Evolutionary conservation across 164 flowering plant species (phyloP).

Genomic region (Sedum album): DNA sequence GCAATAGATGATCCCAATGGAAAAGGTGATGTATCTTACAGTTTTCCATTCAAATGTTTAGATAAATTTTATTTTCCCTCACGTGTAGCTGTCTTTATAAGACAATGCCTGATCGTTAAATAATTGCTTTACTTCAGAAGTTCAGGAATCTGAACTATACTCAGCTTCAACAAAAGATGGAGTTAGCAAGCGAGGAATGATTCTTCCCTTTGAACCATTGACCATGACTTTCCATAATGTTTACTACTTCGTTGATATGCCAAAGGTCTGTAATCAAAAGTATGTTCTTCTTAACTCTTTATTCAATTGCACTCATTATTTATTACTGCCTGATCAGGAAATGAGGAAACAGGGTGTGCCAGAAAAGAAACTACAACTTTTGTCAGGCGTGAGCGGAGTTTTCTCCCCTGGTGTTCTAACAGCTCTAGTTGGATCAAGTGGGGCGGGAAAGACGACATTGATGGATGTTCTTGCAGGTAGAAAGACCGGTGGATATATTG

Average conservation of each 20-base stretch:
- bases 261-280: conserved; percentile 36
- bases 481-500: conserved; percentile 90
- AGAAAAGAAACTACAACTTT: conserved; percentile 64
- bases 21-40: conserved; percentile 16
- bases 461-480: conserved; percentile 96
- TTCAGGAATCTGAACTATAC: no score
- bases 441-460: conserved; percentile 92
- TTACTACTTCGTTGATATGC: conserved; percentile 86
- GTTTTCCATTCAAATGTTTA: neutral
- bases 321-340: conserved; percentile 37
- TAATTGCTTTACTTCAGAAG: neutral
- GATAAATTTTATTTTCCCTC: no score
- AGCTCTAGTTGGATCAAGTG: conserved; percentile 90
- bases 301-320: no score
- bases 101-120: neutral
- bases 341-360: conserved; percentile 54
- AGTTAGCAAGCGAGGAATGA: conserved; percentile 59
- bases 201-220: conserved; percentile 79
- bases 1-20: conserved; percentile 20
- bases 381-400: conserved; percentile 71
- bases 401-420: conserved; percentile 96
- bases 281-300: conserved; percentile 1
- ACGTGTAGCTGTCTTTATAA: neutral
- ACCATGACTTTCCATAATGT: conserved; percentile 78
- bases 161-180: conserved; percentile 7